Percentiles rank a stretch among this genome's conserved stretches.
Conservation (phyloP, 2,329 filamentous ascomycete genomes). For the Capronia epimyces region DNA sequence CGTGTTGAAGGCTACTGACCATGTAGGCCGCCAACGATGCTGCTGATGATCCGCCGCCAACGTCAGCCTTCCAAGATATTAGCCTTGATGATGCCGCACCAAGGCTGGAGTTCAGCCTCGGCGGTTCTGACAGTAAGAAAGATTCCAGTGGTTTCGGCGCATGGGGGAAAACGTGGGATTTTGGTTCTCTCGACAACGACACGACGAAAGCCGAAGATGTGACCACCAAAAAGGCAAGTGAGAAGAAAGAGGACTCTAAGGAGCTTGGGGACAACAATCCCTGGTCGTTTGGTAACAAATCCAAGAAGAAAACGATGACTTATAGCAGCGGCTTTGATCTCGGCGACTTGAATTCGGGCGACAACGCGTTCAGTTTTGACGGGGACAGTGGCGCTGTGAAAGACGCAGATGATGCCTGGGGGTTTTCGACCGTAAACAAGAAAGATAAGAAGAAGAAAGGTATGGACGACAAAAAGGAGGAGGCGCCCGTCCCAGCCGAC, state of each 20-base stretch:
- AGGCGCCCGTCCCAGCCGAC: slow-evolving; percentile 25
- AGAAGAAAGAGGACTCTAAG: slow-evolving; percentile 27
- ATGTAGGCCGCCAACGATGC: slow-evolving; percentile 32
- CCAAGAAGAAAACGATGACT: slow-evolving; percentile 35
- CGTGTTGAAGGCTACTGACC: slow-evolving; percentile 5
- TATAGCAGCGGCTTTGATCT: slow-evolving; percentile 39
- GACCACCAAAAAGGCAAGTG: slow-evolving; percentile 27
- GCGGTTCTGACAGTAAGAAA: slow-evolving; percentile 41
- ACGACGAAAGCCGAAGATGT: slow-evolving; percentile 32
- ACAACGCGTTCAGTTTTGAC: slow-evolving; percentile 38
- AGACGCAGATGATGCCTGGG: slow-evolving; percentile 37
- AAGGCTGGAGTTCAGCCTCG: slow-evolving; percentile 53
- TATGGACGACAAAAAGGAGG: slow-evolving; percentile 36
- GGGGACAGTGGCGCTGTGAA: slow-evolving; percentile 45
- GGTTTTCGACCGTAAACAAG: slow-evolving; percentile 37
- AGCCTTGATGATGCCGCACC: slow-evolving; percentile 58
- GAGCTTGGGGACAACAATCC: slow-evolving; percentile 34
- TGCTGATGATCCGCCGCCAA: slow-evolving; percentile 35
- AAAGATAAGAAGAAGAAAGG: slow-evolving; percentile 47
- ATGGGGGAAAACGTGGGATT: slow-evolving; percentile 58
- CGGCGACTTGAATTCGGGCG: slow-evolving; percentile 39
- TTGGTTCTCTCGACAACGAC: slow-evolving; percentile 36
- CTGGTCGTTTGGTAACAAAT: slow-evolving; percentile 38
- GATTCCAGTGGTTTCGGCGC: slow-evolving; percentile 46
- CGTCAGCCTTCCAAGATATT: slow-evolving; percentile 62